Evolutionary conservation across 805 yeast species (phyloP).

Genomic region (Lipomyces japonicus): DNA sequence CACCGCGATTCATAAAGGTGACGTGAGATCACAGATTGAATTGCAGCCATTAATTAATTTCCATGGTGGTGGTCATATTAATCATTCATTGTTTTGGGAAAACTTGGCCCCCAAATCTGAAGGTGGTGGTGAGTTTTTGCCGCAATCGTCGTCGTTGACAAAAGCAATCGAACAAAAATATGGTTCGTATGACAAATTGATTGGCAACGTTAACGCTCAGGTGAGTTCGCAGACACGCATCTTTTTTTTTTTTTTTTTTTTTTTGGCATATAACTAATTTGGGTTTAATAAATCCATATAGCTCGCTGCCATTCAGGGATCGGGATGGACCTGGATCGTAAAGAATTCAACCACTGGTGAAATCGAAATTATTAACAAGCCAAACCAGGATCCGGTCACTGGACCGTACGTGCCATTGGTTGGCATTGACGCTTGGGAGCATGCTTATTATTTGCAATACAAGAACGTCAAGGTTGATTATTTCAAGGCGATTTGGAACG

Average conservation of each 20-base stretch:
- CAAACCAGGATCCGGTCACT: constrained; percentile 82
- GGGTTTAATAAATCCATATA: constrained; percentile 29
- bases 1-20: constrained; percentile 59
- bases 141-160: constrained; percentile 53
- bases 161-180: constrained; percentile 59
- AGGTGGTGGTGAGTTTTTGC: constrained; percentile 67
- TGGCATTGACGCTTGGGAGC: constrained; percentile 90
- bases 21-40: constrained; percentile 52
- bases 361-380: constrained; percentile 73
- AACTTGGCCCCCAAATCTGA: constrained; percentile 70
- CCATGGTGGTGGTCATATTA: constrained; percentile 89
- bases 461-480: constrained; percentile 87
- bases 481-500: constrained; percentile 92
- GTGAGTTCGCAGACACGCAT: not conserved
- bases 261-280: not conserved
- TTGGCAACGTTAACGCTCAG: constrained; percentile 53
- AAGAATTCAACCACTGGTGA: constrained; percentile 73
- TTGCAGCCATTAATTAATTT: constrained; percentile 76
- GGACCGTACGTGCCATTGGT: constrained; percentile 68
- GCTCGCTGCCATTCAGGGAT: constrained; percentile 87
- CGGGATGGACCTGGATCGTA: constrained; percentile 92
- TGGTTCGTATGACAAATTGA: constrained; percentile 70
- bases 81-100: constrained; percentile 86
- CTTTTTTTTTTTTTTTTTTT: no score
- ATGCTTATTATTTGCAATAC: constrained; percentile 91